Percentiles rank a stretch among this genome's conserved stretches.
phyloP scores from a whole-genome alignment of 305 asterid species.

The Nicotiana rustica region DNA sequence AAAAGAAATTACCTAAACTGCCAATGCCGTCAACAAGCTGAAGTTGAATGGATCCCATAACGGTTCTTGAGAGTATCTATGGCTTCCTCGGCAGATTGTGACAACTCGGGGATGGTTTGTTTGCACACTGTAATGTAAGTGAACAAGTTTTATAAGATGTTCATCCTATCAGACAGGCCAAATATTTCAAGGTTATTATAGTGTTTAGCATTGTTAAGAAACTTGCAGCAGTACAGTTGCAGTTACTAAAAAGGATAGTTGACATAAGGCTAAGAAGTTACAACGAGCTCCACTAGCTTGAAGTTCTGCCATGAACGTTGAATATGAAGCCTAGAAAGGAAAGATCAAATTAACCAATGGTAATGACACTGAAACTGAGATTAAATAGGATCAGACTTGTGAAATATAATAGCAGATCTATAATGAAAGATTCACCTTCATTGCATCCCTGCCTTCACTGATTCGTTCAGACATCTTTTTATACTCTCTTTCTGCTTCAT shows the following conservation, averaged over 20 bases:
- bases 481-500: conserved; percentile 78
- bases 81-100: conserved; percentile 67
- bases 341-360: conserved; percentile 36
- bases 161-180: background rate
- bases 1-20: background rate
- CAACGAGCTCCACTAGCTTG: conserved; percentile 77
- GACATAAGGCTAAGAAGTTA: conserved; percentile 46
- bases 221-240: background rate
- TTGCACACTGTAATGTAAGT: conserved; percentile 62
- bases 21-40: conserved; percentile 42
- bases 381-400: conserved; percentile 10
- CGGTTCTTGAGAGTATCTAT: conserved; percentile 73
- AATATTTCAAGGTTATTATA: background rate
- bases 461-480: conserved; percentile 71
- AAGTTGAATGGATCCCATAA: conserved; percentile 63
- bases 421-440: conserved; percentile 60
- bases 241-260: background rate
- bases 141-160: conserved; percentile 24
- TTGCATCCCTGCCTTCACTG: conserved; percentile 74
- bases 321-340: conserved; percentile 77
- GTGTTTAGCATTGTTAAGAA: background rate
- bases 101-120: conserved; percentile 72
- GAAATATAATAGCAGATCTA: conserved; percentile 26
- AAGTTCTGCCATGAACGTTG: conserved; percentile 69
- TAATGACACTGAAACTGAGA: conserved; percentile 11